phyloP scores from a whole-genome alignment of 495 filamentous ascomycete genomes.

The Hypoxylon perforatum region DNA sequence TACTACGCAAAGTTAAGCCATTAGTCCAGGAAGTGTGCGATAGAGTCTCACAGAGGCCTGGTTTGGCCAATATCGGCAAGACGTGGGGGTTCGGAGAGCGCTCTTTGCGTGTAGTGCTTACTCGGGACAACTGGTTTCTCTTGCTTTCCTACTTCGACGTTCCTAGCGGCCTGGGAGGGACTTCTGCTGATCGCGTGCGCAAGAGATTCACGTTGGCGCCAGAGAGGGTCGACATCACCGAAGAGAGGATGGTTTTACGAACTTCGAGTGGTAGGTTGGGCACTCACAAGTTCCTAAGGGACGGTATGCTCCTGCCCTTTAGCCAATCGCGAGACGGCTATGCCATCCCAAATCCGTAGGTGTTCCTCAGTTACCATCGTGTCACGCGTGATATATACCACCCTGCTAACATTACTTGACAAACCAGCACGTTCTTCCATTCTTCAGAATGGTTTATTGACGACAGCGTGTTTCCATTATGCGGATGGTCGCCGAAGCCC shows the following conservation, averaged over 20 bases:
- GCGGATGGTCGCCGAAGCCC: slow-evolving; percentile 40
- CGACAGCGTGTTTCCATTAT: slow-evolving; percentile 27
- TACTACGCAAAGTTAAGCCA: slow-evolving; percentile 11
- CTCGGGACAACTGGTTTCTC: slow-evolving; percentile 28
- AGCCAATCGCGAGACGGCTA: slow-evolving; percentile 41
- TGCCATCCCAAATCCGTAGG: slow-evolving; percentile 48
- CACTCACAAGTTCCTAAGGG: slow-evolving; percentile 40
- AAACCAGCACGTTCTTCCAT: slow-evolving; percentile 25
- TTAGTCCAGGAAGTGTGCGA: slow-evolving; percentile 31
- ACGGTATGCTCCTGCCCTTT: slow-evolving; percentile 52
- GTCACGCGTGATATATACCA: background rate
- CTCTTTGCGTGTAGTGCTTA: slow-evolving; percentile 28
- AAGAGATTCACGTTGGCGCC: slow-evolving; percentile 30
- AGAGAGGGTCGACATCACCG: slow-evolving; percentile 32
- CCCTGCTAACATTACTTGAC: background rate
- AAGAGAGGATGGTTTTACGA: slow-evolving; percentile 8
- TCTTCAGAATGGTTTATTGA: slow-evolving; percentile 26
- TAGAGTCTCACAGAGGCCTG: slow-evolving; percentile 24
- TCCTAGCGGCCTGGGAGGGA: slow-evolving; percentile 21
- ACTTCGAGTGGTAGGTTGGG: slow-evolving; percentile 26
- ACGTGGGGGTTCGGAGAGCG: slow-evolving; percentile 35
- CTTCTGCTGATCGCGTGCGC: slow-evolving; percentile 28
- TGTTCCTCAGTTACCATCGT: background rate
- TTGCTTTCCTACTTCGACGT: slow-evolving; percentile 33
- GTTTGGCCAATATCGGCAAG: slow-evolving; percentile 18